phyloP scores from a whole-genome alignment of 75 land plant species.

The Cryptomeria japonica region DNA sequence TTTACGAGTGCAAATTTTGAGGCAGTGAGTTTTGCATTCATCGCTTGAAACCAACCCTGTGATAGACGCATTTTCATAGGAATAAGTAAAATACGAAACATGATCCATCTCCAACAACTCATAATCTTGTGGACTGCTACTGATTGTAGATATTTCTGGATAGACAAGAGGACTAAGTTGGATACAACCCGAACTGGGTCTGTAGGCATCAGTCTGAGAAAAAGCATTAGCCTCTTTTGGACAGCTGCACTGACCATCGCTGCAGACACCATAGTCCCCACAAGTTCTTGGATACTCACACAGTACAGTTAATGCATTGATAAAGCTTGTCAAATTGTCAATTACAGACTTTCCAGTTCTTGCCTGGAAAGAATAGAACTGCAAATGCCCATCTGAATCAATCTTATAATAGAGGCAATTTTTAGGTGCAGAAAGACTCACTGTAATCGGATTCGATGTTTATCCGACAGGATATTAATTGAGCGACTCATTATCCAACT shows the following conservation, averaged over 20 bases:
- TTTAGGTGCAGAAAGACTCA: no score
- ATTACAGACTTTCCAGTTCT: background rate
- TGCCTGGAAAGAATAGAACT: background rate
- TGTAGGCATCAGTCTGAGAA: background rate
- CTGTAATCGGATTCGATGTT: background rate
- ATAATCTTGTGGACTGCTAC: background rate
- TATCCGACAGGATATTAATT: background rate
- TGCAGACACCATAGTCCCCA: slow-evolving; percentile 32
- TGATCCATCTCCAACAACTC: slow-evolving; percentile 14
- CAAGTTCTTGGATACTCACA: slow-evolving; percentile 23
- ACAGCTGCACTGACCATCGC: slow-evolving; percentile 20
- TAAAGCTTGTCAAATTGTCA: background rate
- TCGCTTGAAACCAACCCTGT: background rate
- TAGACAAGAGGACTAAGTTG: background rate
- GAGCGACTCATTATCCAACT: background rate
- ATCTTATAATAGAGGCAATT: background rate
- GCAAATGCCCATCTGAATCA: slow-evolving; percentile 8
- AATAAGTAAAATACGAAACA: slow-evolving; percentile 18
- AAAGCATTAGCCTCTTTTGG: background rate
- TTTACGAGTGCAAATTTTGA: slow-evolving; percentile 36
- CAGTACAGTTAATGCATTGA: no score
- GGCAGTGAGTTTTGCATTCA: slow-evolving; percentile 29
- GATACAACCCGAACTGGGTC: background rate
- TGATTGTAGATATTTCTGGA: background rate
- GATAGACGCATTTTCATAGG: background rate